A percentile compares a stretch with the other conserved stretches of the same genome.
phyloP scores from a whole-genome alignment of 2,329 filamentous ascomycete species.

The Colletotrichum chrysophilum region DNA sequence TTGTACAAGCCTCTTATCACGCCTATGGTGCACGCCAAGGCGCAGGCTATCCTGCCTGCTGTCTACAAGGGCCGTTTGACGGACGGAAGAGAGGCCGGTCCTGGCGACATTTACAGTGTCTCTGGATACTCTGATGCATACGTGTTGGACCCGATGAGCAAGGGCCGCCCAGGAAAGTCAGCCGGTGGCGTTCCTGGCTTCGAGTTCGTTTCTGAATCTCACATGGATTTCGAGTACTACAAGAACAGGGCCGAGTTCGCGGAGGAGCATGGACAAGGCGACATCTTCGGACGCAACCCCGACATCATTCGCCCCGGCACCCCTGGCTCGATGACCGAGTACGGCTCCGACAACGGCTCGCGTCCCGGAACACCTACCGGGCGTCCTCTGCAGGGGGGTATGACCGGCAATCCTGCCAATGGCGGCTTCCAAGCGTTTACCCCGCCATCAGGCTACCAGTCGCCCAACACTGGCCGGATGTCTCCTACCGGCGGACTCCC shows the following conservation, averaged over 20 bases:
- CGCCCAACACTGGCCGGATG: constrained; percentile 17
- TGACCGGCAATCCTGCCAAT: constrained; percentile 23
- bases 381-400: constrained; percentile 36
- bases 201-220: constrained; percentile 85
- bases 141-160: constrained; percentile 78
- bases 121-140: constrained; percentile 85
- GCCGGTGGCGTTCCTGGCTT: constrained; percentile 69
- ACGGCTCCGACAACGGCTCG: constrained; percentile 44
- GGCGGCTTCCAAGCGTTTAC: constrained; percentile 23
- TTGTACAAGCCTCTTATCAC: constrained; percentile 89
- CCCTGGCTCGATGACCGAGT: constrained; percentile 56
- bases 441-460: constrained; percentile 24
- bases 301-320: constrained; percentile 68
- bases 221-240: constrained; percentile 90
- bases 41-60: constrained; percentile 83
- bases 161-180: constrained; percentile 52
- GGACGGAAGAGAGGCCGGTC: constrained; percentile 66
- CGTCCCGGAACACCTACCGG: constrained; percentile 56
- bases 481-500: constrained; percentile 12
- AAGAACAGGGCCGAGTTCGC: constrained; percentile 90
- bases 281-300: constrained; percentile 63
- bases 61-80: constrained; percentile 83
- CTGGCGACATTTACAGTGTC: constrained; percentile 60
- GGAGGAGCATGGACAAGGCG: constrained; percentile 83
- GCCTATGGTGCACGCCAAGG: constrained; percentile 93